Percentiles rank a stretch among this genome's conserved stretches.
Conservation (phyloP, 306 rosid species). For the Mimosa pudica region DNA sequence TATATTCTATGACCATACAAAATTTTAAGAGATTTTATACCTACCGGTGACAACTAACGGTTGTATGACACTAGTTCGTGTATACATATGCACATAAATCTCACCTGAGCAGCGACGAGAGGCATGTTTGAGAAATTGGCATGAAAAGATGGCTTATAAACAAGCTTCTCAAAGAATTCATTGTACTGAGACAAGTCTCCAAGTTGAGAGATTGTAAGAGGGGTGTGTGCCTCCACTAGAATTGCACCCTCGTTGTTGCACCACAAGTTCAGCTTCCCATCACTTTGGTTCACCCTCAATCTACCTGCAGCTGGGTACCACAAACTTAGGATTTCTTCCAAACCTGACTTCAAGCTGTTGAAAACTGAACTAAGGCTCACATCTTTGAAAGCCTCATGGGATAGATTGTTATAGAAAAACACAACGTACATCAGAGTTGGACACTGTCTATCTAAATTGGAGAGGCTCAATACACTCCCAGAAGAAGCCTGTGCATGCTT, state of each 20-base stretch:
- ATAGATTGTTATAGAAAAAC: conserved; percentile 49
- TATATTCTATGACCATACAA: background rate
- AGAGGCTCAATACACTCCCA: conserved; percentile 52
- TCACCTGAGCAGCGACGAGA: conserved; percentile 79
- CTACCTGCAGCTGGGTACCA: conserved; percentile 81
- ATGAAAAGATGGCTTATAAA: conserved; percentile 58
- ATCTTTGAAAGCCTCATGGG: conserved; percentile 10
- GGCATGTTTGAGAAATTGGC: conserved; percentile 66
- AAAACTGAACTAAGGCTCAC: conserved; percentile 49
- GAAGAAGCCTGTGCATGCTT: conserved; percentile 36
- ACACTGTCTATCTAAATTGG: conserved; percentile 83
- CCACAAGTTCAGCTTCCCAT: conserved; percentile 64
- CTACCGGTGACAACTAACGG: background rate
- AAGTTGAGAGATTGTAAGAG: conserved; percentile 49
- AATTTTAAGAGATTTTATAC: background rate
- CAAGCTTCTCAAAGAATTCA: conserved; percentile 62
- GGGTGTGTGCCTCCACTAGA: conserved; percentile 53
- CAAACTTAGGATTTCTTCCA: conserved; percentile 60
- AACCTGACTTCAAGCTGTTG: conserved; percentile 51
- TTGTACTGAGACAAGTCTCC: conserved; percentile 68
- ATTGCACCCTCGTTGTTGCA: conserved; percentile 74
- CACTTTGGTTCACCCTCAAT: conserved; percentile 43
- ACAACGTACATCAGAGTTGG: conserved; percentile 67
- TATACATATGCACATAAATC: background rate
- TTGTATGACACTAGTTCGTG: background rate